phyloP scores from a whole-genome alignment of 2,329 filamentous ascomycete species.

The Paracamarosporium sp. region DNA sequence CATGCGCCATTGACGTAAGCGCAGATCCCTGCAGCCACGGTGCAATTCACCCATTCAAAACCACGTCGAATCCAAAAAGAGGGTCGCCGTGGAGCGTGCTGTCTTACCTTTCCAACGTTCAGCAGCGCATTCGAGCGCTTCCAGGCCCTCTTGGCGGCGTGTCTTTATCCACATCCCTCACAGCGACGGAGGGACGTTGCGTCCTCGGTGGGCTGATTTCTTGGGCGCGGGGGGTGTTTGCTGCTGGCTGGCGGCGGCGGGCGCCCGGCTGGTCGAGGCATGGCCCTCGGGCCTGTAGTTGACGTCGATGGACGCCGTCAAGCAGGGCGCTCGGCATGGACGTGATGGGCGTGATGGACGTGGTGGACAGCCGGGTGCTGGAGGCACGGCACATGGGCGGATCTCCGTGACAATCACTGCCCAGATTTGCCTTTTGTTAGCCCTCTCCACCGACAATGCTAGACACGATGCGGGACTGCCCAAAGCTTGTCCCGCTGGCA shows the following conservation, averaged over 20 bases:
- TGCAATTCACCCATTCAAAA: slow-evolving; percentile 22
- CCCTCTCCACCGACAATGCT: slow-evolving; percentile 15
- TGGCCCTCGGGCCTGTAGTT: slow-evolving; percentile 10
- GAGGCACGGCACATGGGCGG: slow-evolving; percentile 23
- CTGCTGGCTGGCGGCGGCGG: slow-evolving; percentile 7
- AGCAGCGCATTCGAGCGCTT: slow-evolving; percentile 37
- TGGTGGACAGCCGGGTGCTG: background rate
- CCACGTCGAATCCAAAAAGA: slow-evolving; percentile 20
- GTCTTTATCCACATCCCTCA: slow-evolving; percentile 19
- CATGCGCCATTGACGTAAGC: slow-evolving; percentile 32
- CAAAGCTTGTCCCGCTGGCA: slow-evolving; percentile 26
- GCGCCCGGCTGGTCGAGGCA: slow-evolving; percentile 22
- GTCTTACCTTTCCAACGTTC: slow-evolving; percentile 27
- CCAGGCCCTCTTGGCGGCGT: slow-evolving; percentile 41
- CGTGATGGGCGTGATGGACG: background rate
- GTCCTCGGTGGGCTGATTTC: too few relatives aligned
- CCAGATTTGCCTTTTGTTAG: slow-evolving; percentile 24
- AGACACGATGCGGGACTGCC: slow-evolving; percentile 25
- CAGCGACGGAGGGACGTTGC: slow-evolving; percentile 24
- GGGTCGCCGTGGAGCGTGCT: slow-evolving; percentile 14
- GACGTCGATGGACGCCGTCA: too few relatives aligned
- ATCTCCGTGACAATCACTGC: slow-evolving; percentile 37
- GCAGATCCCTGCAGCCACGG: slow-evolving; percentile 11
- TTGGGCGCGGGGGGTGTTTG: background rate
- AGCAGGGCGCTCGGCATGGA: too few relatives aligned